Evolutionary conservation across 2,329 filamentous ascomycete species (phyloP), one percentile per base, ranked within the genome.

Genomic region (Plectosphaerella plurivora): DNA sequence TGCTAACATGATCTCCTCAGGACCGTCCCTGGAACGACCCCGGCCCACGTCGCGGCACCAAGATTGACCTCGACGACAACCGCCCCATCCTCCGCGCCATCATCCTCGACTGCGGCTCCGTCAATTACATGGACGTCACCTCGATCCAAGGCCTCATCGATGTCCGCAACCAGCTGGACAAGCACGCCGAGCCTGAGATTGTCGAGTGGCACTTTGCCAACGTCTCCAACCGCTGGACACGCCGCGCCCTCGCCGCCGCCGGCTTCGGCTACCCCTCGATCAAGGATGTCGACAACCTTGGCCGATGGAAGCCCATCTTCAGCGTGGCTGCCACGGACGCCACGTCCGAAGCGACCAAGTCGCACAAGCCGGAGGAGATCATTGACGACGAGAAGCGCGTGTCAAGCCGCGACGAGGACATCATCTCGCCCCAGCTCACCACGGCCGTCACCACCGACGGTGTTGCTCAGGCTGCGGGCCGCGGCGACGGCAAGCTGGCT

Each of bases 81-180:
- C 67, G 74, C 1, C 80, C 81, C 0, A 64, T 72, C 11, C 69
- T 84, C 15, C 73, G 73, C 5, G 80, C 82, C 5, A 58, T 86
- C 9, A 71, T 85, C 10, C 68, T 84, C 3, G 82, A 85, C 65
- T 82, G 80, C 60, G 76, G 77, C 0, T 72, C 78, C 2, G 77
- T 84, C 69, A 79, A 81, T 59, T 73, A 74, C 52, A 67, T 84
- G 25, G 82, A 86, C 54, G 73, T 82, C 9, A 84, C 81, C 0
- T 77, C 78, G 3, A 65, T 83, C 0, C 81, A 85, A 58, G 77
- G 77, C 1, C 67, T 86, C 11, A 70, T 82, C 45, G 80, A 84
- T 58, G 65, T 82, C 12, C 73, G 80, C 41, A 77, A 76, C 56
- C 72, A 76, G 20, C 68, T 85, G 2, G 77, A 82, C 61, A 70